Evolutionary conservation across 805 yeast genomes (phyloP).

Genomic region (Ogataea nonfermentans): DNA sequence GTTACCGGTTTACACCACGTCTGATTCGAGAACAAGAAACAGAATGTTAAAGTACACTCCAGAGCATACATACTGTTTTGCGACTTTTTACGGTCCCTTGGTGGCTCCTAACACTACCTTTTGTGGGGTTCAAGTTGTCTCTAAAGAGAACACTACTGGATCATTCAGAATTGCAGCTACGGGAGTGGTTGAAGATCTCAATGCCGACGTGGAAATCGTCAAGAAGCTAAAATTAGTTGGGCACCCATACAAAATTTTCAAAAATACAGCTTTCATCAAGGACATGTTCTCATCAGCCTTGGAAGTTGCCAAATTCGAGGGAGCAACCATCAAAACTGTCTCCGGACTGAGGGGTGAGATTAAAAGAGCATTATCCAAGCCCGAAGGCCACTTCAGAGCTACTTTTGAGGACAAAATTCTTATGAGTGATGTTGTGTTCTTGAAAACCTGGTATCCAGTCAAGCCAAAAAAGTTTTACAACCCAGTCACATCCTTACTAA

Average conservation of each 20-base stretch:
- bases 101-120: slow-evolving; percentile 98
- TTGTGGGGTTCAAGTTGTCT: slow-evolving; percentile 89
- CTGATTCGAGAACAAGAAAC: slow-evolving; percentile 96
- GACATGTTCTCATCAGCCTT: slow-evolving; percentile 92
- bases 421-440: slow-evolving; percentile 82
- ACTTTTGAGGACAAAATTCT: slow-evolving; percentile 94
- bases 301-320: slow-evolving; percentile 97
- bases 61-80: slow-evolving; percentile 95
- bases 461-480: slow-evolving; percentile 87
- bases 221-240: slow-evolving; percentile 95
- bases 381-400: slow-evolving; percentile 95
- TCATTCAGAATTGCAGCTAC: slow-evolving; percentile 95
- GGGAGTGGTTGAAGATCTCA: slow-evolving; percentile 92
- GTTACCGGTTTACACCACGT: slow-evolving; percentile 89
- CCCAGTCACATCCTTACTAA: slow-evolving; percentile 88
- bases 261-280: slow-evolving; percentile 94
- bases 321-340: slow-evolving; percentile 94
- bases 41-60: slow-evolving; percentile 98
- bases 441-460: slow-evolving; percentile 97
- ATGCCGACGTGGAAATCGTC: slow-evolving; percentile 86
- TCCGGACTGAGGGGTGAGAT: slow-evolving; percentile 98
- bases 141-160: slow-evolving; percentile 79
- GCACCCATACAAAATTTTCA: slow-evolving; percentile 87
- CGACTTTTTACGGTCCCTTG: slow-evolving; percentile 94
- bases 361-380: slow-evolving; percentile 88